These are phyloP conservation scores for Hypoxylon cercidicola DNA, from an alignment of 495 filamentous ascomycete species.

Conservation along the genomic window DNA sequence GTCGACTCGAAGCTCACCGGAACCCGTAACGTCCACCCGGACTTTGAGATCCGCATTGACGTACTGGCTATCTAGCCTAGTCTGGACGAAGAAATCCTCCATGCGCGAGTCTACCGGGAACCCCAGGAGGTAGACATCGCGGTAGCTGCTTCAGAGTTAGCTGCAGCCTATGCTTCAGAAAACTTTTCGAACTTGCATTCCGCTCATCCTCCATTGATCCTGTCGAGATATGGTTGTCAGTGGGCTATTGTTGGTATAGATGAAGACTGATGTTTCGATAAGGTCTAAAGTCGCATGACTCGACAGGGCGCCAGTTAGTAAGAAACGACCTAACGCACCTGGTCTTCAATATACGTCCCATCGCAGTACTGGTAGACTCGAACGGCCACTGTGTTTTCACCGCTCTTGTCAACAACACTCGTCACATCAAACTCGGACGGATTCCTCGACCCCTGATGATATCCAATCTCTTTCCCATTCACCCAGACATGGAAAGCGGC, in stretches of 20 bases:
- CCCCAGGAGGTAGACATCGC: constrained; percentile 70
- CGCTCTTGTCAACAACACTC: constrained; percentile 48
- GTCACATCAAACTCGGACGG: constrained; percentile 71
- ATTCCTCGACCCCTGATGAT: constrained; percentile 72
- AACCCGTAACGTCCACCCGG: constrained; percentile 51
- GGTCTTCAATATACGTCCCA: constrained; percentile 73
- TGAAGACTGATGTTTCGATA: no score
- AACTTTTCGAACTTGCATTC: constrained; percentile 19
- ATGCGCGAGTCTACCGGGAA: constrained; percentile 63
- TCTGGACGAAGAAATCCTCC: constrained; percentile 67
- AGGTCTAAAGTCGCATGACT: no score
- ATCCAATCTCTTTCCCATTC: constrained; percentile 67
- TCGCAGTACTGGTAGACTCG: constrained; percentile 72
- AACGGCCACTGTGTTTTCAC: constrained; percentile 63
- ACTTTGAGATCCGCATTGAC: constrained; percentile 62
- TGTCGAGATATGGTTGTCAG: constrained; percentile 8
- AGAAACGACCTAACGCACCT: constrained; percentile 46
- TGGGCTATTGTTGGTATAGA: background rate
- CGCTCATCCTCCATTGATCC: constrained; percentile 55
- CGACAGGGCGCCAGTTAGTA: no score
- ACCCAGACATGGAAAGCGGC: constrained; percentile 74
- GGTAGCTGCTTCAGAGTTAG: constrained; percentile 52
- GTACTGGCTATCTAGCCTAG: constrained; percentile 65
- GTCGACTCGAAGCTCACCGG: constrained; percentile 43
- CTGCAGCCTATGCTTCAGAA: background rate